Base-by-base conservation (phyloP, 2,329 filamentous ascomycete species). In the Beauveria caledonica region DNA sequence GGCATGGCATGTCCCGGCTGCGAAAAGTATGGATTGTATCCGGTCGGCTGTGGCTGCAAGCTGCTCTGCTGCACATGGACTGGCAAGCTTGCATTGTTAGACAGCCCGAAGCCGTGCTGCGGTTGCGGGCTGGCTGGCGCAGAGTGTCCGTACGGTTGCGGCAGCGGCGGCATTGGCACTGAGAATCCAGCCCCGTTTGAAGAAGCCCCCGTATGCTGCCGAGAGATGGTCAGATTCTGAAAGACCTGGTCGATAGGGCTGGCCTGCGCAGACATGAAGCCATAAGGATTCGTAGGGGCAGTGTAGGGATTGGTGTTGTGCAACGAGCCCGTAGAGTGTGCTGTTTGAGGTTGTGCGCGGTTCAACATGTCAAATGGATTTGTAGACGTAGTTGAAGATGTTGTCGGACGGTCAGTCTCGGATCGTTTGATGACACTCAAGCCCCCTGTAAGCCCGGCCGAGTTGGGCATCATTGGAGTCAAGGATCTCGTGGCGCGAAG, bases 201-300 rank as follows among this genome's bases (percentile, higher is more conserved):
- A 8, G 89, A 88, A 70, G 92, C 92, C 33, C 92, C 77, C 42
- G 84, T 83, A 65, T 85, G 84, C 45, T 75, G 63, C 54, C 72
- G 72, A 25, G 84, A 84, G 2, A 96, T 76, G 42, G 89, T 86
- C 73, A 96, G 80, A 63, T 83, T 85, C 69, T 92, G 87, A 68
- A 96, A 89, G 1, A 88, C 85, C 66, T 88, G 84, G 64, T 86
- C 84, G 19, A 92, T 72, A 11, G 67, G 62, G 51, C 75, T 73
- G 9, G 66, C 64, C 52, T 75, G 64, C 60, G 77, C 74, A 40
- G 72, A 68, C 2, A 79, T 78, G 55, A 75, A 70, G 9, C 87
- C 81, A 66, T 92, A 93, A 5, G 89, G 89, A 68, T 93, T 93
- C 62, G 84, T 86, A 13, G 82, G 77, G 63, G 76, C 79, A 15